Evolutionary conservation across 202 grass and related monocot species (phyloP), one percentile per base, ranked within the genome.

Genomic region (Dendrocalamus latiflorus): DNA sequence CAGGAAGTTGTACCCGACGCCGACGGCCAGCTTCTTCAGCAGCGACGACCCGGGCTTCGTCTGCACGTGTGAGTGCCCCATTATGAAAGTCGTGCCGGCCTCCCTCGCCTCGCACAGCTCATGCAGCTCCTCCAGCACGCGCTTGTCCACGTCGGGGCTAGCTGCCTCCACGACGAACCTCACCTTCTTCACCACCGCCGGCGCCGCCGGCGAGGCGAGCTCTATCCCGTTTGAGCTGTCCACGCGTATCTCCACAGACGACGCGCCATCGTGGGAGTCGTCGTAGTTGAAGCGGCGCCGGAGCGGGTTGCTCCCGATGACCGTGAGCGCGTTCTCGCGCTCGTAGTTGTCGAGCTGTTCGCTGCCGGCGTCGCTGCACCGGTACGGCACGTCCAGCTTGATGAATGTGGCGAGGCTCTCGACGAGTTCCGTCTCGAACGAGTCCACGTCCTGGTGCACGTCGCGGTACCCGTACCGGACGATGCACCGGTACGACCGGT

Each of bases 401-500:
- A 97, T 88, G 82, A 90, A 97, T 5, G 86, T 75, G 47, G 85
- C 88, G 24, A 97, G 83, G 86, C 89, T 97, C 70, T 93, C 79
- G 8, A 93, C 45, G 38, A 97, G 84, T 70, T 97, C 87, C 11
- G 91, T 88, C 85, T 97, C 94, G 50, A 97, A 97, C 4, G 94
- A 97, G 83, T 97, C 91, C 5, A 97, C 86, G 61, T 97, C 87
- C 84, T 97, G 94, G 87, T 97, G 94, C 51, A 97, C 94, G n/a
- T 97, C 94, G 59, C 91, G 89, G 89, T 97, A 97, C 11, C 94
- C 94, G 74, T 97, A 97, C 33, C 94, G 87, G 54, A 97, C 91
- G 77, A 97, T 97, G 85, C 94, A 97, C 0, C 94, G 84, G 65
- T 97, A 97, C 25, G 94, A 97, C 39, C 85, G 64, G 75, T 97